Percentiles rank a stretch among this genome's conserved stretches.
Evolutionary conservation across 352 stramenopile genomes (phyloP).

Genomic region (Globisporangium sylvaticum): DNA sequence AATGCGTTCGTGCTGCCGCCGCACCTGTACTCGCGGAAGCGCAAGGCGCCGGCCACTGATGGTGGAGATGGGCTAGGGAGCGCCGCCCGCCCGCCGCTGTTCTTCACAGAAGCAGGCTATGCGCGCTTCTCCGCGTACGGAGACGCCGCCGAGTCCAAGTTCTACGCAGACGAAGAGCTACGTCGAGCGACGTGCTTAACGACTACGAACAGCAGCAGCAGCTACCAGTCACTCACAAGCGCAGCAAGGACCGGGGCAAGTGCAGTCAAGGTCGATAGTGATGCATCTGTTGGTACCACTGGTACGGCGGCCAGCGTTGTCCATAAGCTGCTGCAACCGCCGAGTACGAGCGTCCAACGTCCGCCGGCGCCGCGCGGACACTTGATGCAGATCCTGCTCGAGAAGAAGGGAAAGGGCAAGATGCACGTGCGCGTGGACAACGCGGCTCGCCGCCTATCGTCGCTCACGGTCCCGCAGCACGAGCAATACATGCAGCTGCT

Average conservation of each 20-base stretch:
- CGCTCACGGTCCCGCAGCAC: constrained; percentile 46
- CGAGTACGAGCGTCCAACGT: background rate
- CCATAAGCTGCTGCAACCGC: background rate
- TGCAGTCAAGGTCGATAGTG: background rate
- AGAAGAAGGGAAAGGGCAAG: constrained; percentile 21
- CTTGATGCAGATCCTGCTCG: constrained; percentile 28
- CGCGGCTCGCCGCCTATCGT: constrained; percentile 36
- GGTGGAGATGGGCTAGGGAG: background rate
- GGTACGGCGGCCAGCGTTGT: background rate
- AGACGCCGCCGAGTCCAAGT: constrained; percentile 15
- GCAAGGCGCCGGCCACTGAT: constrained; percentile 13
- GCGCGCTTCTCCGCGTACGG: constrained; percentile 29
- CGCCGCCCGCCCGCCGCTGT: constrained; percentile 1
- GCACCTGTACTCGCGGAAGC: constrained; percentile 43
- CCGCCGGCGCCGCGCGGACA: constrained; percentile 19
- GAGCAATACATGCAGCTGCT: constrained; percentile 43
- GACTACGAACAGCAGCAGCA: background rate
- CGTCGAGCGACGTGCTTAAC: constrained; percentile 22
- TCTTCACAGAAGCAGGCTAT: constrained; percentile 41
- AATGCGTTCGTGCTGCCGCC: constrained; percentile 50
- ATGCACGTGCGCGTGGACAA: constrained; percentile 25
- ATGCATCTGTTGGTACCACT: background rate
- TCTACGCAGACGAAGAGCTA: constrained; percentile 30
- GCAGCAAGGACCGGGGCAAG: background rate
- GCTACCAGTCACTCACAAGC: background rate